phyloP scores from a whole-genome alignment of 768 basidiomycete genomes.

The Kwoniella pini region DNA sequence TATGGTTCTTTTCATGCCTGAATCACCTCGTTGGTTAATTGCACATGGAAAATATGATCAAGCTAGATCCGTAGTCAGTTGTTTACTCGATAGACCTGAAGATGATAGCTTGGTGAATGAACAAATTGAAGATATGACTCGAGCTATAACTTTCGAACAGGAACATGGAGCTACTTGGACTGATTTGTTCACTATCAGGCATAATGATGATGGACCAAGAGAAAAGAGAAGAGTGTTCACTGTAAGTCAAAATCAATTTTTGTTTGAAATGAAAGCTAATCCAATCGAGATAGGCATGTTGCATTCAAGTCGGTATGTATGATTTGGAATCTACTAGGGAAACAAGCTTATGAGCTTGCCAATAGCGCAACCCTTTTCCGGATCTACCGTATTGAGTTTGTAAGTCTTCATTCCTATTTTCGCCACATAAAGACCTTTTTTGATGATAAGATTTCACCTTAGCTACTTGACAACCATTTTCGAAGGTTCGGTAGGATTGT shows the following conservation, averaged over 20 bases:
- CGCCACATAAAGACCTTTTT: neutral
- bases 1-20: conserved; percentile 25
- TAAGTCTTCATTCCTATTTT: neutral
- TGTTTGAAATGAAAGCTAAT: neutral
- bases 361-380: conserved; percentile 20
- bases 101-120: conserved; percentile 10
- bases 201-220: conserved; percentile 20
- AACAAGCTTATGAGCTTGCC: neutral
- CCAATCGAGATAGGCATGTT: neutral
- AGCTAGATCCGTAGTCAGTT: conserved; percentile 21
- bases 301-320: conserved; percentile 3
- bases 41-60: conserved; percentile 15
- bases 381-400: conserved; percentile 25
- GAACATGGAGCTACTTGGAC: conserved; percentile 15
- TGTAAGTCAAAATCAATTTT: conserved; percentile 3
- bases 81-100: conserved; percentile 12
- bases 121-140: conserved; percentile 26
- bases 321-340: neutral
- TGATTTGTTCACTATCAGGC: conserved; percentile 20
- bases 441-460: neutral
- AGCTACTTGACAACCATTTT: conserved; percentile 34
- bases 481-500: conserved; percentile 9
- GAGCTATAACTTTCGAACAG: conserved; percentile 22
- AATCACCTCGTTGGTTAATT: conserved; percentile 27
- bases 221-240: conserved; percentile 29